Base-by-base conservation (phyloP, 148 eudicot genomes). In the Amaranthus cruentus region DNA sequence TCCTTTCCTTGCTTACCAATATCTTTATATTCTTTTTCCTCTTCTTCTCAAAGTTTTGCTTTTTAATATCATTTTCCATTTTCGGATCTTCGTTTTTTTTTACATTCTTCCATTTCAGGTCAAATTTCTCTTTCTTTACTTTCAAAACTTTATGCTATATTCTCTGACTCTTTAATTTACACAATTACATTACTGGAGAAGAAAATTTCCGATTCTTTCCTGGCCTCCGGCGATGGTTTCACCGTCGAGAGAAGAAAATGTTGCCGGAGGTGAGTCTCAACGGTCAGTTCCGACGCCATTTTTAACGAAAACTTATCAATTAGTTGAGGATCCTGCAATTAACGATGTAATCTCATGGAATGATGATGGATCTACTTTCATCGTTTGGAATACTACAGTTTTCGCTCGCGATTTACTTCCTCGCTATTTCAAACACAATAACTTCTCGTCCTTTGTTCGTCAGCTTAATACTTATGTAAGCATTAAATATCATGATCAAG, bases 351-450 rank as follows among this genome's bases (percentile, higher is more conserved):
- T 91, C 70, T 94, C 98, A 2, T 91, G 98, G 98, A 94, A 89
- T 49, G 97, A 88, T 47, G 96, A 91, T 42, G 98, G 98, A 87
- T 89, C 97, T 71, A 79, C 82, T 28, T 94, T 94, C 84, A 75
- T 94, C 56, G 97, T 91, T 0, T 89, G 98, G 91, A 91, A 91
- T 82, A 89, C 93, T 0, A 85, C 93, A 13, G 96, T 91, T n/a
- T 94, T 94, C 58, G 97, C 98, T 15, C 85, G 89, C 12, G 97
- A 94, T 85, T 87, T 94, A 82, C 93, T 94, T 0, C 97, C 98
- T 1, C 91, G 87, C 57, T 91, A 84, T 64, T 94, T 94, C 77
- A 94, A 94, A 79, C 98, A 94, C 75, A 94, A 91, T 57, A 94
- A 94, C 75, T 91, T 94, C 85, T 94, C 98, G 11, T 91, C 97